phyloP scores from a whole-genome alignment of 108 stramenopile genomes.

The Nannochloropsis gaditana region DNA sequence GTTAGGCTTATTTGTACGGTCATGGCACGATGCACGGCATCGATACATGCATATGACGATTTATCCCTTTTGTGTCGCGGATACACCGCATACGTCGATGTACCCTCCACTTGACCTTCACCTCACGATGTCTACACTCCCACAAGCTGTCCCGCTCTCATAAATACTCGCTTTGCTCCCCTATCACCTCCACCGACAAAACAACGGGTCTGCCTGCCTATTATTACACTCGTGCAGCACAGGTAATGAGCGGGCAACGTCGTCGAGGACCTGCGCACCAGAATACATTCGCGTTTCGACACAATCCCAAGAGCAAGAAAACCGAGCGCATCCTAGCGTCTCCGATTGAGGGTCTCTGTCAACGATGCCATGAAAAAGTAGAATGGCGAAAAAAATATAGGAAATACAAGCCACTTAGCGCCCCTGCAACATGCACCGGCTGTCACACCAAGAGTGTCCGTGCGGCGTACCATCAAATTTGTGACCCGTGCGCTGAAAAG shows the following conservation, averaged over 20 bases:
- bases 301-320: constrained; percentile 89
- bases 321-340: constrained; percentile 71
- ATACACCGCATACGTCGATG: too few species aligned
- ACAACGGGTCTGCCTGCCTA: too few species aligned
- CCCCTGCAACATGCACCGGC: constrained; percentile 50
- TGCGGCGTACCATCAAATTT: constrained; percentile 52
- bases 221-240: not conserved
- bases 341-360: constrained; percentile 81
- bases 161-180: too few species aligned
- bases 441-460: constrained; percentile 48
- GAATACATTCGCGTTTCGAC: constrained; percentile 80
- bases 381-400: constrained; percentile 56
- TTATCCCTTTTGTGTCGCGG: too few species aligned
- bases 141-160: too few species aligned
- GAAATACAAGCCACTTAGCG: constrained; percentile 50
- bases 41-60: too few species aligned
- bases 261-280: constrained; percentile 74
- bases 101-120: too few species aligned
- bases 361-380: constrained; percentile 78
- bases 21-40: too few species aligned
- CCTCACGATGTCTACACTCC: too few species aligned
- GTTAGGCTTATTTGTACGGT: too few species aligned
- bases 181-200: too few species aligned
- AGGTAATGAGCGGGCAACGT: constrained; percentile 9
- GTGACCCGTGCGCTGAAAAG: constrained; percentile 38